Conservation (phyloP, 2,329 filamentous ascomycete species). For the Alternaria gaisen region DNA sequence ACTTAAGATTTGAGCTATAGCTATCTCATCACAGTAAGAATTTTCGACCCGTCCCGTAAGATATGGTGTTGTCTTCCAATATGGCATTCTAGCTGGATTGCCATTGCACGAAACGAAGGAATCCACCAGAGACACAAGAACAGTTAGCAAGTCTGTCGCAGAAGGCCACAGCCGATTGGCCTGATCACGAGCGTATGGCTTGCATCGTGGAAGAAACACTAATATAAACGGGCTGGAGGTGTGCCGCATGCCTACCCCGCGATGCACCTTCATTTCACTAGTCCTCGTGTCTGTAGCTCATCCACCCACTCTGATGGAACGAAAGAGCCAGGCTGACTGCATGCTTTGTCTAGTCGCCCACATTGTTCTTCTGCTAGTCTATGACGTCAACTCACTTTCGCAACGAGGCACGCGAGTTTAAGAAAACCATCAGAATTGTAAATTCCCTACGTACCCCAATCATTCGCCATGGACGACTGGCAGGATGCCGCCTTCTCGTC, state of each 20-base stretch:
- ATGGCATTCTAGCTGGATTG: neutral
- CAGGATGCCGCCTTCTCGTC: constrained; percentile 34
- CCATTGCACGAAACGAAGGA: neutral
- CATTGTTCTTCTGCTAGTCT: neutral
- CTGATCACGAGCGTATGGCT: neutral
- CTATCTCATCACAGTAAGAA: neutral
- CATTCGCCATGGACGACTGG: constrained; percentile 27
- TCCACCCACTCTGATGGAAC: neutral
- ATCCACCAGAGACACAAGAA: neutral
- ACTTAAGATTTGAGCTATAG: neutral
- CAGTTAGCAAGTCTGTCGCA: neutral
- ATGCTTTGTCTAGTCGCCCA: neutral
- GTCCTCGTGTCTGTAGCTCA: neutral
- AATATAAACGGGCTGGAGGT: constrained; percentile 2
- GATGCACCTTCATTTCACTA: constrained; percentile 1
- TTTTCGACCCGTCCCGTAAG: neutral
- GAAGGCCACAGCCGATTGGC: neutral
- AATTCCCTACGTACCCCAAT: too few species aligned
- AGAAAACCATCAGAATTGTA: neutral
- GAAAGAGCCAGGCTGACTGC: neutral
- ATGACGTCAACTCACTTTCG: constrained; percentile 9
- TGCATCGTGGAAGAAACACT: neutral
- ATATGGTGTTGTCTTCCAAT: neutral
- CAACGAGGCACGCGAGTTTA: constrained; percentile 4
- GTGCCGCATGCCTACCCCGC: constrained; percentile 10